phyloP scores from a whole-genome alignment of 2,329 filamentous ascomycete genomes.

The Phialophora chinensis region DNA sequence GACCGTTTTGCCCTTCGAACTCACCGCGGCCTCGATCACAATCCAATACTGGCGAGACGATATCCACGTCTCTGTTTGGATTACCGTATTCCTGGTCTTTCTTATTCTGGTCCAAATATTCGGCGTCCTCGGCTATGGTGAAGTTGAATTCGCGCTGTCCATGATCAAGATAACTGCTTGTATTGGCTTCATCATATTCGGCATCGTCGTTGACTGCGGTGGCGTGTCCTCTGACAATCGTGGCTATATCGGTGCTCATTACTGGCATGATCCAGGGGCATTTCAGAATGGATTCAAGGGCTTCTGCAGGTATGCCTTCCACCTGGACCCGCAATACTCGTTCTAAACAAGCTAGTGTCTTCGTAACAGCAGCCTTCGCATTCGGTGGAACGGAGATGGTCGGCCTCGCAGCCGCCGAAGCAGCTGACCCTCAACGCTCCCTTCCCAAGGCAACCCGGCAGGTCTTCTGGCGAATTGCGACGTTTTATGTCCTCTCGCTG shows the following conservation, averaged over 20 bases:
- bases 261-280: conserved; percentile 47
- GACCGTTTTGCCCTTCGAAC: conserved; percentile 59
- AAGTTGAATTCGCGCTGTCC: conserved; percentile 63
- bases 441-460: conserved; percentile 88
- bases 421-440: conserved; percentile 66
- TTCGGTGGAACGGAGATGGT: conserved; percentile 68
- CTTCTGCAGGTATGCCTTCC: background rate
- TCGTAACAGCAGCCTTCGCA: conserved; percentile 68
- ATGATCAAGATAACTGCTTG: conserved; percentile 64
- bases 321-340: background rate
- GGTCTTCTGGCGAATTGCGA: conserved; percentile 86
- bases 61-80: conserved; percentile 42
- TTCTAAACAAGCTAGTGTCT: conserved; percentile 56
- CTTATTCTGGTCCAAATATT: conserved; percentile 48
- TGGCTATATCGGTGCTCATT: conserved; percentile 34
- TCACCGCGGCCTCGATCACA: conserved; percentile 58
- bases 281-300: conserved; percentile 51
- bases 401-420: conserved; percentile 65
- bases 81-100: conserved; percentile 35
- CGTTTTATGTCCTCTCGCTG: conserved; percentile 87
- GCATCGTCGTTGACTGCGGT: conserved; percentile 82
- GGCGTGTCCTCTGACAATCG: conserved; percentile 52
- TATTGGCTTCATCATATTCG: conserved; percentile 74
- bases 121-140: conserved; percentile 57
- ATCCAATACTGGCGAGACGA: conserved; percentile 63